Evolutionary conservation across 2,329 filamentous ascomycete genomes (phyloP), one percentile per base, ranked within the genome.

Genomic region (Endoconidiophora polonica): DNA sequence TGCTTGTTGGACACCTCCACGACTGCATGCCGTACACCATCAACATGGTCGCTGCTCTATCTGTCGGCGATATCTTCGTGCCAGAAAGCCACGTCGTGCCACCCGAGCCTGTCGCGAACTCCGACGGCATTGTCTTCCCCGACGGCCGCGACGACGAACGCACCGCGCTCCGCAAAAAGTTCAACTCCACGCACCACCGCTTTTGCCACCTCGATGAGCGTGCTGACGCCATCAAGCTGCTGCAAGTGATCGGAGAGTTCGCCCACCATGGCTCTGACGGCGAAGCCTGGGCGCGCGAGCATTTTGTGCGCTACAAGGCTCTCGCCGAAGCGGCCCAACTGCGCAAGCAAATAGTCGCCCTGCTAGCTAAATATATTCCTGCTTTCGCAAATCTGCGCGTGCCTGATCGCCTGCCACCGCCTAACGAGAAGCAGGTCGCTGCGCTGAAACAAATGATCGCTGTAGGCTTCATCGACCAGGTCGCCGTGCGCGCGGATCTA

Each of bases 401-500:
- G 56, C 63, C 71, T 49, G 75, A 78, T 26, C 72, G 70, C 57
- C 68, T 82, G 2, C 68, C 73, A 44, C 69, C 71, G 0, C 78
- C 78, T 0, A 74, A 76, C 0, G 67, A 78, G 5, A 82, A 79
- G 56, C 81, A 87, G 59, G 69, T 93, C 24, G 79, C 80, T 44
- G 79, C 86, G 1, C 70, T 98, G 24, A 94, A 93, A 63, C 86
- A 95, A 61, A 93, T 96, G 66, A 79, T 86, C 20, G 86, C 90
- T 0, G 83, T 86, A 0, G 91, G 90, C 1, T 96, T 95, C 66
- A 79, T 96, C 59, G 91, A 98, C 64, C 84, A 95, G 57, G 76
- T 98, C 39, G 91, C 91, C 43, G 87, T 96, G 57, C 84, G 91
- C 54, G 86, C 85, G 3, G 90, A 98, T 63, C 69, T 86, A n/a